Percentiles rank a stretch among this genome's conserved stretches.
phyloP scores from a whole-genome alignment of 2,329 filamentous ascomycete species.

The Fusarium verrucosum region DNA sequence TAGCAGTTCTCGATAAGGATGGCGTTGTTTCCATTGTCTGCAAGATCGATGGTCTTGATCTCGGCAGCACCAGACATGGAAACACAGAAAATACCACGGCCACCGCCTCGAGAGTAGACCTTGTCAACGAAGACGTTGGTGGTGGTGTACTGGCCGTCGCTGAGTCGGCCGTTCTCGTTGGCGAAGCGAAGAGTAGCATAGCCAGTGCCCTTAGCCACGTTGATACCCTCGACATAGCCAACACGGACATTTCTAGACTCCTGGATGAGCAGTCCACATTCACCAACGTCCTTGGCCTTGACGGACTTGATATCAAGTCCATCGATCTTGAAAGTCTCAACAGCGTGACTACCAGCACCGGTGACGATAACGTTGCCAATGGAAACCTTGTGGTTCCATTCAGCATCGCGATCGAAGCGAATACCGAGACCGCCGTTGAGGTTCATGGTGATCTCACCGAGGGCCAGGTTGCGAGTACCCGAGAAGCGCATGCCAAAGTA shows the following conservation, averaged over 20 bases:
- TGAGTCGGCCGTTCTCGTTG: conserved; percentile 63
- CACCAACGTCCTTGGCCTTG: conserved; percentile 62
- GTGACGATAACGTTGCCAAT: conserved; percentile 63
- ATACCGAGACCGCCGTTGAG: conserved; percentile 64
- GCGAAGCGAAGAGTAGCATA: conserved; percentile 67
- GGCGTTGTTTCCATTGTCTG: conserved; percentile 64
- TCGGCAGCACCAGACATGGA: conserved; percentile 63
- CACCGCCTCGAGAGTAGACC: conserved; percentile 65
- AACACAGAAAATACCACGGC: conserved; percentile 66
- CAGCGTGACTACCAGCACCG: conserved; percentile 64
- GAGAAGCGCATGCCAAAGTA: conserved; percentile 67
- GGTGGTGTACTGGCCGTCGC: conserved; percentile 59
- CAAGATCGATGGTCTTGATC: conserved; percentile 60
- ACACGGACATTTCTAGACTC: conserved; percentile 62
- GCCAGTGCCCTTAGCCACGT: conserved; percentile 61
- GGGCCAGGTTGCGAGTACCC: conserved; percentile 57
- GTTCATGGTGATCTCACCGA: conserved; percentile 65
- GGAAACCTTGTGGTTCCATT: conserved; percentile 61
- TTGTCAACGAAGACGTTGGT: conserved; percentile 62
- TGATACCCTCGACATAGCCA: conserved; percentile 64
- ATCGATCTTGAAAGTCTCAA: conserved; percentile 69
- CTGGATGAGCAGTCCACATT: conserved; percentile 66
- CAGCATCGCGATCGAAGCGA: conserved; percentile 64
- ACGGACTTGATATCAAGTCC: conserved; percentile 61
- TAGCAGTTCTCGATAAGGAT: conserved; percentile 70